Conservation (phyloP, 106 monocot species). For the Dendrobium officinale region DNA sequence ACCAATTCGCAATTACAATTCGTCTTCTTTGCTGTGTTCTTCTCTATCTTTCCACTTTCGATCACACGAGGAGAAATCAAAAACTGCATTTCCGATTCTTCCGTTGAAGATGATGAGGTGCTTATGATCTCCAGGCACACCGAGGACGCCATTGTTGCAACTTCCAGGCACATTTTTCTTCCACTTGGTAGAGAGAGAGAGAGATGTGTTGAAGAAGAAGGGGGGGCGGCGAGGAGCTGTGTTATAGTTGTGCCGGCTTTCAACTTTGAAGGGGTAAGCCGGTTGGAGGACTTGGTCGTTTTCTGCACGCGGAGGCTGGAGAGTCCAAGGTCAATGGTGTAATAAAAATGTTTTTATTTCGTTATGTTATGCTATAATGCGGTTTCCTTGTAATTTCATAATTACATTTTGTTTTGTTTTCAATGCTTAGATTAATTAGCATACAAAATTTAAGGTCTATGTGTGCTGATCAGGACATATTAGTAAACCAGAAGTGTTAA, state of each 20-base stretch:
- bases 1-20: constrained; percentile 37
- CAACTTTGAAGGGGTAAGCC: background rate
- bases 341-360: too few relatives aligned
- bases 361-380: background rate
- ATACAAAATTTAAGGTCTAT: background rate
- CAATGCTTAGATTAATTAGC: background rate
- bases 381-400: background rate
- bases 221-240: background rate
- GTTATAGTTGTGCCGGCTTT: constrained; percentile 7
- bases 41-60: constrained; percentile 2
- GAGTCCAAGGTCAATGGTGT: background rate
- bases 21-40: background rate
- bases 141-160: constrained; percentile 5
- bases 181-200: background rate
- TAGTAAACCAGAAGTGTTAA: too few relatives aligned
- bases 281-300: background rate
- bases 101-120: background rate
- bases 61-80: background rate
- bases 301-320: background rate
- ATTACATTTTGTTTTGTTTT: background rate
- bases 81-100: background rate
- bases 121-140: constrained; percentile 5
- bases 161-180: constrained; percentile 6
- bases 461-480: background rate
- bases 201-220: background rate